Percentiles rank a stretch among this genome's conserved stretches.
phyloP scores from a whole-genome alignment of 768 basidiomycete genomes.

The Kondoa malvinella region DNA sequence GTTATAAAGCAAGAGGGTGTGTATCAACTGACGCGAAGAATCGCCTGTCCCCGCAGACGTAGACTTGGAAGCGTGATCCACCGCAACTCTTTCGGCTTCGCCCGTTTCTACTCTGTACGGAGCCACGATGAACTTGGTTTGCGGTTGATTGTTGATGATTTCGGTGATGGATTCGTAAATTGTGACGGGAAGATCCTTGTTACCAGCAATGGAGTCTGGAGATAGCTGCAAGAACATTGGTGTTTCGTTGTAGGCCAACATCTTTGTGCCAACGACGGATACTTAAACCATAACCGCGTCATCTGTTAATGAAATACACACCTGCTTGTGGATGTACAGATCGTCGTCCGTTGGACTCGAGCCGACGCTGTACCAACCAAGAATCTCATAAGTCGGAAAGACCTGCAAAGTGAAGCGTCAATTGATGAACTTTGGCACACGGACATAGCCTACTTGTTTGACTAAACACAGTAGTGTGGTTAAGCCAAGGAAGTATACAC shows the following conservation, averaged over 20 bases:
- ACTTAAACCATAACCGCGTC: background rate
- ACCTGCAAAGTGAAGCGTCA: slow-evolving; percentile 71
- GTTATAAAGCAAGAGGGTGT: background rate
- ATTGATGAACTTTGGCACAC: background rate
- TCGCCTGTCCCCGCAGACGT: slow-evolving; percentile 50
- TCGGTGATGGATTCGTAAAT: slow-evolving; percentile 87
- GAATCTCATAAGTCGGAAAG: slow-evolving; percentile 89
- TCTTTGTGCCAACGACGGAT: slow-evolving; percentile 38
- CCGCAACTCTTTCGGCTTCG: slow-evolving; percentile 95
- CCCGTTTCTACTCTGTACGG: slow-evolving; percentile 85
- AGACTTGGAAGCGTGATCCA: slow-evolving; percentile 63
- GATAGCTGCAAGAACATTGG: slow-evolving; percentile 62
- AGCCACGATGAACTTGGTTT: slow-evolving; percentile 66
- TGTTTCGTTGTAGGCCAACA: slow-evolving; percentile 66
- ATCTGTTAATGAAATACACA: slow-evolving; percentile 26
- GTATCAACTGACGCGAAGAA: slow-evolving; percentile 36
- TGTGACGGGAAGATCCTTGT: slow-evolving; percentile 67
- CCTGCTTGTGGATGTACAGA: slow-evolving; percentile 72
- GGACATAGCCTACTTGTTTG: background rate
- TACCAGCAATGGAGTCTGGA: slow-evolving; percentile 32
- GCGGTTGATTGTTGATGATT: slow-evolving; percentile 52
- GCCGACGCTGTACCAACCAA: slow-evolving; percentile 93
- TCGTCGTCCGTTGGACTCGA: slow-evolving; percentile 55
- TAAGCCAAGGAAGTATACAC: too few species aligned
- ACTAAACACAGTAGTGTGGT: too few species aligned